These are phyloP conservation scores for Agaricus blazei DNA, from an alignment of 768 basidiomycete genomes.

Conservation along the genomic window DNA sequence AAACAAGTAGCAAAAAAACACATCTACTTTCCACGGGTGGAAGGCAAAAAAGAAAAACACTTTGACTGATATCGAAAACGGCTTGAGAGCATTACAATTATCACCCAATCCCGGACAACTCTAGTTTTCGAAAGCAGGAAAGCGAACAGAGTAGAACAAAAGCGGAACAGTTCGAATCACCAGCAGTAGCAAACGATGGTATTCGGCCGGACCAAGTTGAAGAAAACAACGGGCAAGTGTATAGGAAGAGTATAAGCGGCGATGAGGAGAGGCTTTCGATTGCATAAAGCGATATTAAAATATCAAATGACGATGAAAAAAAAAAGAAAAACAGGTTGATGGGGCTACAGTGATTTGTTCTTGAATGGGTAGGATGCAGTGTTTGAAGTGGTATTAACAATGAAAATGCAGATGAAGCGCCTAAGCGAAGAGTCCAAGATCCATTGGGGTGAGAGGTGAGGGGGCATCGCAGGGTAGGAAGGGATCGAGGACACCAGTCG, in stretches of 20 bases:
- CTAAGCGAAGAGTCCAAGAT: not conserved
- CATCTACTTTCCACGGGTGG: constrained; percentile 1
- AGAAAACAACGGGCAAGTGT: constrained; percentile 3
- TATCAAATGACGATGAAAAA: constrained; percentile 8
- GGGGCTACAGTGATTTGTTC: constrained; percentile 8
- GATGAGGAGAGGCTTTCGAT: constrained; percentile 1
- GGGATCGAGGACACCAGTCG: not conserved
- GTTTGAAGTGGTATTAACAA: not conserved
- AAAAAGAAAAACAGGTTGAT: constrained; percentile 2
- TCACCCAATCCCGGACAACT: not conserved
- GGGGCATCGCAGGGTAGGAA: constrained; percentile 6
- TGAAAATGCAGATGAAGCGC: constrained; percentile 5
- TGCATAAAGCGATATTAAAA: constrained; percentile 10
- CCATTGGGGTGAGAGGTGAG: constrained; percentile 5
- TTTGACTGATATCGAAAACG: constrained; percentile 1
- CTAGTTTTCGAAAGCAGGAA: constrained; percentile 7
- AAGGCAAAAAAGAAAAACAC: not conserved
- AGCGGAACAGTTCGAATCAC: not conserved
- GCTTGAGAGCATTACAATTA: not conserved
- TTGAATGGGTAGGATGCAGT: constrained; percentile 10
- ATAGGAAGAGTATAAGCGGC: not conserved
- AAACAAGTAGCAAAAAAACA: constrained; percentile 2
- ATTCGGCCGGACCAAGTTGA: not conserved
- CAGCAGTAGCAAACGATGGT: constrained; percentile 3
- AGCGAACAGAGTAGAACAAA: not conserved